Conservation (phyloP, 768 basidiomycete species). For the Amanita thiersii region DNA sequence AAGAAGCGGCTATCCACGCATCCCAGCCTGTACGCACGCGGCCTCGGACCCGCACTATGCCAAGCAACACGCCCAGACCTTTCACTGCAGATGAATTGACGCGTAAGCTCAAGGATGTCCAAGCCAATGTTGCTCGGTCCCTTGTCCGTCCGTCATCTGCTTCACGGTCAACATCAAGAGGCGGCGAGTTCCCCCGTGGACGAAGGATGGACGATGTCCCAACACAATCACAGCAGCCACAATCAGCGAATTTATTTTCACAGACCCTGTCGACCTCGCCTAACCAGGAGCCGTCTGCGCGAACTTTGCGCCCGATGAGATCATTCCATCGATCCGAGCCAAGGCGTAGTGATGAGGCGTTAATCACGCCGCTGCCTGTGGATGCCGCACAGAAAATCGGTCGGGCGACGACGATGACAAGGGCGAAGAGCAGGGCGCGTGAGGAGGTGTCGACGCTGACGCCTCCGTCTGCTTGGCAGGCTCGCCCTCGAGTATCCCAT, state of each 20-base stretch:
- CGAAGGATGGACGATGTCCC: slow-evolving; percentile 2
- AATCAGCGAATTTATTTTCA: slow-evolving; percentile 12
- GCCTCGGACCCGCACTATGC: slow-evolving; percentile 36
- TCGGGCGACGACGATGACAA: background rate
- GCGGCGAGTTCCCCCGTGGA: background rate
- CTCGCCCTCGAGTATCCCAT: background rate
- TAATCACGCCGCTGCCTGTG: slow-evolving; percentile 21
- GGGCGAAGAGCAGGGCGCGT: slow-evolving; percentile 6
- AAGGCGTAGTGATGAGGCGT: slow-evolving; percentile 23
- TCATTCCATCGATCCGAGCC: slow-evolving; percentile 52
- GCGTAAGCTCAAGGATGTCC: slow-evolving; percentile 46
- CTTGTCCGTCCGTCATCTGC: background rate
- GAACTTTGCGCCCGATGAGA: slow-evolving; percentile 39
- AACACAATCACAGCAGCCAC: slow-evolving; percentile 13
- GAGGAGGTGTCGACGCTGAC: background rate
- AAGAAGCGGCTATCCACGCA: slow-evolving; percentile 12
- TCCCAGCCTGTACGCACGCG: slow-evolving; percentile 19
- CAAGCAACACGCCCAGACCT: slow-evolving; percentile 25
- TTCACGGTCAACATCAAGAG: background rate
- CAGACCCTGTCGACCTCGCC: slow-evolving; percentile 14
- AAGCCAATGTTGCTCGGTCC: slow-evolving; percentile 17
- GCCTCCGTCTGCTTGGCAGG: slow-evolving; percentile 7
- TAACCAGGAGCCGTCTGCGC: slow-evolving; percentile 14
- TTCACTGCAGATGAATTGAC: slow-evolving; percentile 55
- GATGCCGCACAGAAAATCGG: background rate